Percentiles rank a stretch among this genome's conserved stretches.
Evolutionary conservation across 768 basidiomycete genomes (phyloP).

Genomic region (Suillus spraguei): DNA sequence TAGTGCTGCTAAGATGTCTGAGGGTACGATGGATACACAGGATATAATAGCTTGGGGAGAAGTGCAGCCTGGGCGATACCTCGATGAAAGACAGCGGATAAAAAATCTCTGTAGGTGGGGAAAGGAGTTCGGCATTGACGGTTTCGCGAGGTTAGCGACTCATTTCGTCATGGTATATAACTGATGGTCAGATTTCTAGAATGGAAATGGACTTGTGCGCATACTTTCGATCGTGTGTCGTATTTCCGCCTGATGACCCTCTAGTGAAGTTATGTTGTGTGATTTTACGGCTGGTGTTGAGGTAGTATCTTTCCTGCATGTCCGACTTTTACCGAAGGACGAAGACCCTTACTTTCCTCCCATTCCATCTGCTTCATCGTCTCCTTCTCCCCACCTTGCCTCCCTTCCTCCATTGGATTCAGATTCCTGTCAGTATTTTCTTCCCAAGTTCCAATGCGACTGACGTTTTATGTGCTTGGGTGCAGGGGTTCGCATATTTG

Average conservation of each 20-base stretch:
- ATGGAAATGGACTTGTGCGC: slow-evolving; percentile 56
- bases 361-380: background rate
- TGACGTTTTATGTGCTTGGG: background rate
- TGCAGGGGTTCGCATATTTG: slow-evolving; percentile 10
- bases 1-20: slow-evolving; percentile 32
- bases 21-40: no score
- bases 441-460: background rate
- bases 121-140: slow-evolving; percentile 32
- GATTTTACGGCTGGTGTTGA: slow-evolving; percentile 45
- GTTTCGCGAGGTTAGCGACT: slow-evolving; percentile 31
- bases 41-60: no score
- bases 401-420: background rate
- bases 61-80: no score
- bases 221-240: background rate
- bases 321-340: no score
- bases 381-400: no score
- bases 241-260: background rate
- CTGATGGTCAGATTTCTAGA: slow-evolving; percentile 22
- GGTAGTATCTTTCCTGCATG: slow-evolving; percentile 40
- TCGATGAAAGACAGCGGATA: slow-evolving; percentile 33
- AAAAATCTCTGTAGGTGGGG: slow-evolving; percentile 37
- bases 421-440: background rate
- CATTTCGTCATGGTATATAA: no score
- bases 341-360: no score
- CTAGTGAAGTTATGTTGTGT: slow-evolving; percentile 51